Percentiles rank a stretch among this genome's conserved stretches.
These are phyloP conservation scores for Scedosporium dehoogii DNA, from an alignment of 2,329 filamentous ascomycete genomes.

Conservation along the genomic window DNA sequence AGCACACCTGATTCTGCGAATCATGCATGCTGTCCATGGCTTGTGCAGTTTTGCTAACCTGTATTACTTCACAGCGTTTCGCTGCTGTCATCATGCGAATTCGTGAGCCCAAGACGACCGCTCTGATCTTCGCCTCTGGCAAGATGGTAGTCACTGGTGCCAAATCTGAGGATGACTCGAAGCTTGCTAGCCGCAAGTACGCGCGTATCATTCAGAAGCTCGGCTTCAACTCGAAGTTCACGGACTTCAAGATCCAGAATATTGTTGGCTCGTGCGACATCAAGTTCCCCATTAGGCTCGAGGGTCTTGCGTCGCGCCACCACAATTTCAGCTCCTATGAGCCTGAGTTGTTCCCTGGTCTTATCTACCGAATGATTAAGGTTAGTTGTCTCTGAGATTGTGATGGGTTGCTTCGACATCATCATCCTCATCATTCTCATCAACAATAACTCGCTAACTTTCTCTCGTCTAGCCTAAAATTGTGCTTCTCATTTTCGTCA, in stretches of 20 bases:
- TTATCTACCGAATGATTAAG: conserved; percentile 99
- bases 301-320: conserved; percentile 91
- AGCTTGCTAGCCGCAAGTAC: conserved; percentile 94
- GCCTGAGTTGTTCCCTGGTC: conserved; percentile 94
- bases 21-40: background rate
- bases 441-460: background rate
- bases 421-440: too few species aligned
- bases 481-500: conserved; percentile 93
- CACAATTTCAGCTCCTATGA: conserved; percentile 99
- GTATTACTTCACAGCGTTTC: conserved; percentile 60
- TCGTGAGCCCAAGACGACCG: conserved; percentile 96
- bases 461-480: conserved; percentile 5
- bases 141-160: conserved; percentile 99
- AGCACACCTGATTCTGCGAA: conserved; percentile 5
- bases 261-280: conserved; percentile 98
- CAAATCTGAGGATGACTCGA: conserved; percentile 95
- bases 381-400: conserved; percentile 62
- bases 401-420: background rate
- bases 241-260: conserved; percentile 99
- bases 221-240: conserved; percentile 98
- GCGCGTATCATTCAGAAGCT: conserved; percentile 99
- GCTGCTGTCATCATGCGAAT: conserved; percentile 99
- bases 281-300: conserved; percentile 96
- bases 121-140: conserved; percentile 92
- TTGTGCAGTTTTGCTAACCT: conserved; percentile 20